phyloP scores from a whole-genome alignment of 805 yeast species.

The Kazachstania kunashirensis region DNA sequence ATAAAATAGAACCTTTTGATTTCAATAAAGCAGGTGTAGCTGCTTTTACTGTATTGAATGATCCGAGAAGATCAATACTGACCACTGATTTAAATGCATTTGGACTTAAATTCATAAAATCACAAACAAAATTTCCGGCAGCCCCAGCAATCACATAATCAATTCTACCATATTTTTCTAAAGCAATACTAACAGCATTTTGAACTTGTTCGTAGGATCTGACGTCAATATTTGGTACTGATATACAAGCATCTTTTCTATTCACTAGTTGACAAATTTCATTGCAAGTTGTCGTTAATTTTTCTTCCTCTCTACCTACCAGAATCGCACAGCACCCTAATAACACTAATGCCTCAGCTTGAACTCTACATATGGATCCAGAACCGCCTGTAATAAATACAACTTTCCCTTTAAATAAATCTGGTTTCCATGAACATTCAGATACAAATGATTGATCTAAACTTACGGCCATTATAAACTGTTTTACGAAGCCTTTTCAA shows the following conservation, averaged over 20 bases:
- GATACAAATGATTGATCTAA: constrained; percentile 23
- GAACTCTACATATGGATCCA: constrained; percentile 89
- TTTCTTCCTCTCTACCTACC: constrained; percentile 63
- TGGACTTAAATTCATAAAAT: constrained; percentile 65
- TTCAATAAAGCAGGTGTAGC: constrained; percentile 52
- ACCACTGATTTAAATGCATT: constrained; percentile 86
- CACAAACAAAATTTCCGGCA: constrained; percentile 85
- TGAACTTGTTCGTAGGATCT: constrained; percentile 53
- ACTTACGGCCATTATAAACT: constrained; percentile 19
- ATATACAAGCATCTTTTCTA: constrained; percentile 39
- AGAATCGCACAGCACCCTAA: constrained; percentile 85
- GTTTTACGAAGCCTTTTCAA: too few species aligned
- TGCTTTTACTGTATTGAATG: constrained; percentile 85
- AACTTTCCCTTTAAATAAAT: constrained; percentile 71
- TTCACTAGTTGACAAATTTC: constrained; percentile 49
- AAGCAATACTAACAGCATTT: constrained; percentile 56
- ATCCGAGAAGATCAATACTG: constrained; percentile 79
- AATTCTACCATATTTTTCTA: constrained; percentile 59
- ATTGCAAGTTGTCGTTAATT: constrained; percentile 56
- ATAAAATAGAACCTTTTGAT: constrained; percentile 62
- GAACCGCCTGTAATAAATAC: constrained; percentile 94
- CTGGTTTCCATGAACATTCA: constrained; percentile 40
- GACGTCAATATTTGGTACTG: constrained; percentile 69
- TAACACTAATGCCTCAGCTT: constrained; percentile 71
- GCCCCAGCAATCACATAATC: constrained; percentile 93